A percentile compares a stretch with the other conserved stretches of the same genome.
These are phyloP conservation scores for Hypholoma fasciculare DNA, from an alignment of 768 basidiomycete species.

Conservation along the genomic window DNA sequence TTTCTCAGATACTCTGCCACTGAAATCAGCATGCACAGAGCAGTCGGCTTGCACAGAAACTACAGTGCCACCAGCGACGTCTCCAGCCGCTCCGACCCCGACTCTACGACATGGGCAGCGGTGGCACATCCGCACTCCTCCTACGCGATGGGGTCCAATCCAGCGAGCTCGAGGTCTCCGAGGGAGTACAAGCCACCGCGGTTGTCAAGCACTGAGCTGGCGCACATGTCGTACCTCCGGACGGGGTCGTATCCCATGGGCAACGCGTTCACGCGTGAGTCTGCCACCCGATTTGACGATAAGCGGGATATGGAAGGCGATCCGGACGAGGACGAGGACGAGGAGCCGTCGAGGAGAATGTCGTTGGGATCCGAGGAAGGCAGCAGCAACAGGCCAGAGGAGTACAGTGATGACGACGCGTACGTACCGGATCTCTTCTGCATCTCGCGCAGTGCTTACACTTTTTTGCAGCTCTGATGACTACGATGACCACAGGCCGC, in stretches of 20 bases:
- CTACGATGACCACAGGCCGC: constrained; percentile 2
- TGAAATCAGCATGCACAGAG: neutral
- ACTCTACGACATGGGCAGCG: neutral
- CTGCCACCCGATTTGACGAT: neutral
- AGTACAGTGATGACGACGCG: neutral
- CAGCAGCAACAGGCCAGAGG: neutral
- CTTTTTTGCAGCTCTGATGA: neutral
- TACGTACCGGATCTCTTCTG: neutral
- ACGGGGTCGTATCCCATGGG: neutral
- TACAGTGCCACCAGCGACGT: neutral
- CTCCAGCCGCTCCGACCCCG: neutral
- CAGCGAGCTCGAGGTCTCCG: neutral
- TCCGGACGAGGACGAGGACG: neutral
- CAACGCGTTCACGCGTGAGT: neutral
- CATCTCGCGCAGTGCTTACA: neutral
- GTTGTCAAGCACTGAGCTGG: neutral
- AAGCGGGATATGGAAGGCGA: neutral
- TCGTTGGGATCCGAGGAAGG: neutral
- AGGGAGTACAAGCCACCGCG: neutral
- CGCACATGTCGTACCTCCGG: neutral
- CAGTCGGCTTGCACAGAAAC: neutral
- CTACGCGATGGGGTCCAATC: neutral
- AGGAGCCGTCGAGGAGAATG: neutral
- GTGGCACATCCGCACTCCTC: neutral
- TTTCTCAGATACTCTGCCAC: neutral